Evolutionary conservation across 176 grass and related monocot species (phyloP).

Genomic region (Phoenix dactylifera): DNA sequence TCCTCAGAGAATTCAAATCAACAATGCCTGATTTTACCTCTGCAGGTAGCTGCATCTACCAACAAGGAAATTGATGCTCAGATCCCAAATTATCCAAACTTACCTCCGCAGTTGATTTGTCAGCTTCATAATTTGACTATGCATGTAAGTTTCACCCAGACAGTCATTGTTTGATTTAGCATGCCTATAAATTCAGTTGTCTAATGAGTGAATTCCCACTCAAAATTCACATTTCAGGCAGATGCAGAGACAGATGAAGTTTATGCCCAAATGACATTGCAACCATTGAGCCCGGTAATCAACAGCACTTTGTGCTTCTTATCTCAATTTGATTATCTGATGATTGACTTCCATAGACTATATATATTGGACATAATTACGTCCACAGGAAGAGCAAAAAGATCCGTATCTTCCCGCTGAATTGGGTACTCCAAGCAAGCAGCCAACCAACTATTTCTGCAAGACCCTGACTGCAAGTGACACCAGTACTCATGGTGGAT

Average conservation of each 20-base stretch:
- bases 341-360: neutral
- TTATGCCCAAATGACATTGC: conserved; percentile 94
- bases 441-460: conserved; percentile 96
- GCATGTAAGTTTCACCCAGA: conserved; percentile 58
- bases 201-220: conserved; percentile 1
- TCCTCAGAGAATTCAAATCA: no score
- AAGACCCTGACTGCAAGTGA: conserved; percentile 97
- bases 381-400: conserved; percentile 80
- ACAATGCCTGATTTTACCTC: neutral
- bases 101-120: conserved; percentile 88
- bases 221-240: conserved; percentile 42
- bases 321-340: conserved; percentile 11
- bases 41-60: conserved; percentile 82
- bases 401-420: conserved; percentile 81
- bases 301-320: conserved; percentile 8
- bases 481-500: conserved; percentile 92
- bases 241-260: conserved; percentile 96
- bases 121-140: conserved; percentile 99
- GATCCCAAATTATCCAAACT: conserved; percentile 90
- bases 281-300: conserved; percentile 73
- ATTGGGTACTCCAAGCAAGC: conserved; percentile 67
- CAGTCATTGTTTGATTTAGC: neutral
- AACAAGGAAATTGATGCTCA: conserved; percentile 91
- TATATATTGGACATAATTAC: conserved; percentile 15
- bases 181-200: no score